Percentiles rank a stretch among this genome's conserved stretches.
Evolutionary conservation across 352 stramenopile genomes (phyloP).

Genomic region (Globisporangium cederbergense): DNA sequence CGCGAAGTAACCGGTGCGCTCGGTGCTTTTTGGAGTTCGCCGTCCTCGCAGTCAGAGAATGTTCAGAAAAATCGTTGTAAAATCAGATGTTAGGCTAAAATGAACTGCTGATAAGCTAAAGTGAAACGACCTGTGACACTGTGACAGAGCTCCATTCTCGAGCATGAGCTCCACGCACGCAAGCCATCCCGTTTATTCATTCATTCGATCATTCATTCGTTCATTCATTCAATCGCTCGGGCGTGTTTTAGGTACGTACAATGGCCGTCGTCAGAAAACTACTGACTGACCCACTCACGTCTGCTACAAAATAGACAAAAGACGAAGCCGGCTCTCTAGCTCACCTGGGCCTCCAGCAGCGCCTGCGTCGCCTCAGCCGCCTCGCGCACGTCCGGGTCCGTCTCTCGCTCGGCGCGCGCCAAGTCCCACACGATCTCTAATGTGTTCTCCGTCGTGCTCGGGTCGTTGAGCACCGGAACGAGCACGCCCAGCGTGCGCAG

Average conservation of each 20-base stretch:
- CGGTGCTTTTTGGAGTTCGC: not conserved
- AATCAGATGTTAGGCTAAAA: not conserved
- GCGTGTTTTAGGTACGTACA: constrained; percentile 7
- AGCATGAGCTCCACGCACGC: too few relatives aligned
- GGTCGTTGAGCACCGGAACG: constrained; percentile 68
- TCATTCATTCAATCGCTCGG: not conserved
- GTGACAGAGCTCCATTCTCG: too few relatives aligned
- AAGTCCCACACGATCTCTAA: constrained; percentile 78
- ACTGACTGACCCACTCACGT: constrained; percentile 2
- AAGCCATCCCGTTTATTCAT: not conserved
- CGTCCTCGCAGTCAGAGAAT: not conserved
- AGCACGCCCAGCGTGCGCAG: constrained; percentile 65
- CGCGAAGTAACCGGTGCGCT: not conserved
- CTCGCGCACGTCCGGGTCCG: constrained; percentile 74
- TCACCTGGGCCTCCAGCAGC: constrained; percentile 47
- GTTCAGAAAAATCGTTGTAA: not conserved
- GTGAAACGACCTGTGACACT: not conserved
- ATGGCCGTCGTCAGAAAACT: constrained; percentile 5
- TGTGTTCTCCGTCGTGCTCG: constrained; percentile 54
- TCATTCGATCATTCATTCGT: constrained; percentile 2
- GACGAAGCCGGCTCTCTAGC: constrained; percentile 20
- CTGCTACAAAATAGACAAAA: constrained; percentile 19
- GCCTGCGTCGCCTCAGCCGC: constrained; percentile 52
- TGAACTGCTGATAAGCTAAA: not conserved
- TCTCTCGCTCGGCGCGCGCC: constrained; percentile 52